These are phyloP conservation scores for Coemansia sp. DNA, from an alignment of 192 early-diverging fungal genomes.

Conservation along the genomic window DNA sequence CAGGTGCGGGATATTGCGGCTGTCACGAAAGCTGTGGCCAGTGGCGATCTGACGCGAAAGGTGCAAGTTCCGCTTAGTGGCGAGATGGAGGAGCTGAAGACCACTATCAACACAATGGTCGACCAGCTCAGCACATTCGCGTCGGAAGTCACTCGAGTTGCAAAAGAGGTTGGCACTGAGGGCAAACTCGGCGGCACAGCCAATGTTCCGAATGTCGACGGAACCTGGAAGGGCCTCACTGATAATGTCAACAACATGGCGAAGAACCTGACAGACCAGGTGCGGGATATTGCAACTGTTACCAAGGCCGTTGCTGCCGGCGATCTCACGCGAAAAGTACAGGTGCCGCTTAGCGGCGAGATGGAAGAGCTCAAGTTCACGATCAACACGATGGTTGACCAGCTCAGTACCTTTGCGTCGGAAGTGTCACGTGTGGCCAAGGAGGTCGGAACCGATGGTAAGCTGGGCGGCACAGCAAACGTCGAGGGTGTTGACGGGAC, in stretches of 20 bases:
- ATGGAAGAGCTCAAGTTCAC: conserved; percentile 55
- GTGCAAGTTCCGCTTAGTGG: conserved; percentile 56
- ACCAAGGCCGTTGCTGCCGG: conserved; percentile 56
- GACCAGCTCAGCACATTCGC: conserved; percentile 59
- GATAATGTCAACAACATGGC: conserved; percentile 68
- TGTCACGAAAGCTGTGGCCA: conserved; percentile 64
- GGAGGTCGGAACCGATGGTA: conserved; percentile 59
- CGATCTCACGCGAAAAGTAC: conserved; percentile 50
- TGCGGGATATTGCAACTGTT: conserved; percentile 57
- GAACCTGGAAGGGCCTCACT: conserved; percentile 62
- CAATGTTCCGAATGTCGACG: conserved; percentile 53
- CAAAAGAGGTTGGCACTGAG: conserved; percentile 63
- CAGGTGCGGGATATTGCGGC: conserved; percentile 62
- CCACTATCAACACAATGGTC: conserved; percentile 64
- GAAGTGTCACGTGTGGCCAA: conserved; percentile 59
- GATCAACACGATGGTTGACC: conserved; percentile 56
- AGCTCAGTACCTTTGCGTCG: conserved; percentile 53
- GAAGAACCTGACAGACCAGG: conserved; percentile 62
- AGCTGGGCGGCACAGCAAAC: conserved; percentile 57
- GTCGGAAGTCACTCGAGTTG: conserved; percentile 60
- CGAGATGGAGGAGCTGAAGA: conserved; percentile 58
- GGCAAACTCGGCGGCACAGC: conserved; percentile 64
- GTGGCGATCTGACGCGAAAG: conserved; percentile 58
- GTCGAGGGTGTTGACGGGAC: conserved; percentile 56
- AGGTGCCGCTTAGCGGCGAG: conserved; percentile 46